Base-by-base conservation (phyloP, 306 rosid species). In the Sphenostylis stenocarpa region DNA sequence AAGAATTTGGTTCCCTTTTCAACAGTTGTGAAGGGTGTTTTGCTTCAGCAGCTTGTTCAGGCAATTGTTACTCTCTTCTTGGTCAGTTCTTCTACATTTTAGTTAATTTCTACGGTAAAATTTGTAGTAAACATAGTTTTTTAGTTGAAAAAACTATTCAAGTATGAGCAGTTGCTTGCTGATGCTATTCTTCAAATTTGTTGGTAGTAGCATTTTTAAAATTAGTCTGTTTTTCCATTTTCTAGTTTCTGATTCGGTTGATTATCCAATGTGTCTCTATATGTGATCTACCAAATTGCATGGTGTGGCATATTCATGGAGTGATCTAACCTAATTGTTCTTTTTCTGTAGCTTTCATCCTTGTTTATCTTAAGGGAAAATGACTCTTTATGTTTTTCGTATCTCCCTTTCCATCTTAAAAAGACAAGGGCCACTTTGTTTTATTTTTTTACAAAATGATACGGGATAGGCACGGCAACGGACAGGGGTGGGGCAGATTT, bases 1-100 rank as follows among this genome's bases (percentile, higher is more conserved):
- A 93, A 87, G 87, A 93, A 93, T 71, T 81, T 89, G 66, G 94
- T 87, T 57, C 87, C 96, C 1, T 89, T 89, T 52, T 41, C 86
- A 16, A 68, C 89, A 0, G 98, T 93, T 6, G 87, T 91, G 67
- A 90, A 84, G 51, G 97, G 98, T 34, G 98, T 93, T 67, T 72
- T 91, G 85, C 89, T 93, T 84, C 97, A 93, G 71, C 98, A 93
- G 88, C 79, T 88, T 21, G 84, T 88, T 67, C 98, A 93, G 84
- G 97, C 98, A 48, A 77, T 84, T 29, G 97, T 93, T 38, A 93
- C 97, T n/a, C 94, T 93, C 69, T 69, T 86, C 78, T 72, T 88
- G 91, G 93, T 91, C 7, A 83, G 91, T 87, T 48, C n/a, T n/a
- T n/a, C 52, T 43, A 8, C 62, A 4, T 29, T 68, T 56, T 21